Conservation (phyloP, 73 alveolate species). For the Chromera velia region DNA sequence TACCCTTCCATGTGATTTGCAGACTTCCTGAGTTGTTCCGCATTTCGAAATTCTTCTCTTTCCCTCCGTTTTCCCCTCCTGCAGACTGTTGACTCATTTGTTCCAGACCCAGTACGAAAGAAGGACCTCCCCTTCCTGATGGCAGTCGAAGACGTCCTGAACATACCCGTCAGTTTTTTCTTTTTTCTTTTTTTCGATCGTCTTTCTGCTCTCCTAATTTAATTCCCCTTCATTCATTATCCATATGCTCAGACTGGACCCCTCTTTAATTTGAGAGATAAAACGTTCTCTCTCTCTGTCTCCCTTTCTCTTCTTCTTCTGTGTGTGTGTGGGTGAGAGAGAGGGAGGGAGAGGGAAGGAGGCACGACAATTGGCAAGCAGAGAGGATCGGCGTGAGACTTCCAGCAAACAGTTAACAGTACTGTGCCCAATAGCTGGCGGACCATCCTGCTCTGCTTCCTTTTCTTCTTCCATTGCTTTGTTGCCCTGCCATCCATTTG, state of each 20-base stretch:
- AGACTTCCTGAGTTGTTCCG: too few relatives aligned
- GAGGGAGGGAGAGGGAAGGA: not conserved
- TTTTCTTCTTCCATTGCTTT: conserved; percentile 26
- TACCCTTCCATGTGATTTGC: too few relatives aligned
- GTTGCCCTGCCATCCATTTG: conserved; percentile 42
- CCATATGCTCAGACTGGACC: too few relatives aligned
- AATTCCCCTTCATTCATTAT: too few relatives aligned
- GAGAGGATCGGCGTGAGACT: not conserved
- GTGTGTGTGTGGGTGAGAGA: not conserved
- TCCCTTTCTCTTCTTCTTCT: too few relatives aligned
- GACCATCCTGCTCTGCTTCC: not conserved
- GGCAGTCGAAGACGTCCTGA: conserved; percentile 44
- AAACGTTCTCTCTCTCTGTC: too few relatives aligned
- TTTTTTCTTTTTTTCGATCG: too few relatives aligned
- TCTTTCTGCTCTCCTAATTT: too few relatives aligned
- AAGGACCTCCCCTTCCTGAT: conserved; percentile 41
- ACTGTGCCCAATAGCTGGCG: not conserved
- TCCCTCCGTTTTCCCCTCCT: too few relatives aligned
- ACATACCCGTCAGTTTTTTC: conserved; percentile 13
- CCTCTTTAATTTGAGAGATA: too few relatives aligned
- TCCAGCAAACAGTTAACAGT: not conserved
- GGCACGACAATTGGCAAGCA: too few relatives aligned
- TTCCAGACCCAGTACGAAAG: conserved; percentile 42
- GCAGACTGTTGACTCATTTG: conserved; percentile 31
- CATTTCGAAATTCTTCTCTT: too few relatives aligned